Evolutionary conservation across 2,329 filamentous ascomycete genomes (phyloP), one percentile per base, ranked within the genome.

Genomic region (Endocalyx cinctus): DNA sequence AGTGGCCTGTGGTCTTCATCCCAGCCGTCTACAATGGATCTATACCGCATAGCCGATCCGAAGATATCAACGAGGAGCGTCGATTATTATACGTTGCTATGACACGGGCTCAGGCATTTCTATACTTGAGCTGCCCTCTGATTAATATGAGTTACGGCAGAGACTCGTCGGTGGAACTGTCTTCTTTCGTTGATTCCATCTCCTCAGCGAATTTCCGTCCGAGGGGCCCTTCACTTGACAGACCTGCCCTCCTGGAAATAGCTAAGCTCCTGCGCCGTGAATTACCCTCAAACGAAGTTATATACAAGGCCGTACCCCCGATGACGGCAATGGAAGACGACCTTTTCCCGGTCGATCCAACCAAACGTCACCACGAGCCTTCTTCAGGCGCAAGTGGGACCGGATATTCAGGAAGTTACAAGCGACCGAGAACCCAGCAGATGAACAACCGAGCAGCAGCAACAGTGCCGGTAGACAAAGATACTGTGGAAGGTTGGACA

Each of bases 1-100:
- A 98, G 58, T 98, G 92, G 92, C 90, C 90, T 0, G 73, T 95
- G 2, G 87, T 97, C 1, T 97, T 97, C 57, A 80, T 97, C 12
- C 89, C 92, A 5, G 86, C 85, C 2, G 83, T 87, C 17, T 95
- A 94, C 54, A 79, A 88, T 29, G 92, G 90, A 1, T 90, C 84
- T 3, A 94, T 97, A 38, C 90, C 90, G 5, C 90, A 97, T 57
- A 83, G 82, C 2, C 75, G 89, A 46, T 77, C 88, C 2, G 89
- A 96, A 28, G 87, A 97, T 53, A 70, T 73, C 4, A 83, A 90
- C 36, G 90, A 98, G 59, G 90, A 98, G 57, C 73, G 92, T 38
- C 74, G 90, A 17, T 63, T 98, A 28, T 69, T 98, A 0, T 98
- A 97, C 51, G 92, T 98, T 11, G 90, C 89, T 17, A 97, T 98